These are phyloP conservation scores for Ammopiptanthus mongolicus DNA, from an alignment of 306 rosid species.

Conservation along the genomic window DNA sequence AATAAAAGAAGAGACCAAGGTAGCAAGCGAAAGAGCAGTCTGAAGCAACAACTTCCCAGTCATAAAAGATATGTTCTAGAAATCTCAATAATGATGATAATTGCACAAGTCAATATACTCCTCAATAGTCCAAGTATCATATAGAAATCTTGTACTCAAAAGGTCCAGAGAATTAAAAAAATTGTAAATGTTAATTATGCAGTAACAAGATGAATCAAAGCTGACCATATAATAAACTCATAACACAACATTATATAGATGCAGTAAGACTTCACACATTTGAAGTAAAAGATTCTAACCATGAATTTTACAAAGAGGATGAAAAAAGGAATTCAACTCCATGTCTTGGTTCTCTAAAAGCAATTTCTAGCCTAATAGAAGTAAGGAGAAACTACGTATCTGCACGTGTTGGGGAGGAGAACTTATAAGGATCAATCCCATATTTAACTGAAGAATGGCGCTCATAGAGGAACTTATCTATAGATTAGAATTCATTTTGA, in stretches of 20 bases:
- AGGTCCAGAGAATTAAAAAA: background rate
- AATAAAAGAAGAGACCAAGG: conserved; percentile 1
- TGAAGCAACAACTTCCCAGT: background rate
- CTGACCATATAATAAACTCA: background rate
- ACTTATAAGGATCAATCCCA: background rate
- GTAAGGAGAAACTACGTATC: background rate
- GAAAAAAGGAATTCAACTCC: background rate
- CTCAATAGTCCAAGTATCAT: conserved; percentile 16
- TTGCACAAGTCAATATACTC: conserved; percentile 1
- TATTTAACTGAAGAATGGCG: background rate
- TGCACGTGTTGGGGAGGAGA: background rate
- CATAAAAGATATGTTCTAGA: background rate
- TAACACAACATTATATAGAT: background rate
- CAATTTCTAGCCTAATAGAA: background rate
- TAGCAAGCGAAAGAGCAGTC: background rate
- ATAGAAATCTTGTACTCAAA: conserved; percentile 1
- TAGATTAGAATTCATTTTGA: background rate
- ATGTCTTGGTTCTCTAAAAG: background rate
- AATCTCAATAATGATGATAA: conserved; percentile 11
- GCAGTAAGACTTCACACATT: background rate
- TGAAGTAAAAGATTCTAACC: background rate
- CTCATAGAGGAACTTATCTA: background rate
- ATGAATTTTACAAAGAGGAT: background rate
- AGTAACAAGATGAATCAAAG: conserved; percentile 3
- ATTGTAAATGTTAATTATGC: background rate